phyloP scores from a whole-genome alignment of 176 grass and related monocot species.

The bread wheat (Triticum aestivum) region IWGSC_CS_RefSeq_v2.1 NC_057799.1:42038392-42038891 shows the following conservation, averaged over 20 bases:
- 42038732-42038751: neutral
- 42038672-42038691: neutral
- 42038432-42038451: conserved; percentile 49
- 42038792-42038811: neutral
- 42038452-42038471: conserved; percentile 67
- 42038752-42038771: neutral
- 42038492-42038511: neutral
- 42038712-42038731: neutral
- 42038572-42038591: conserved; percentile 26
- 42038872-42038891: neutral
- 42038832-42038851: neutral
- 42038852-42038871: neutral
- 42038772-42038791: neutral
- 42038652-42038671: conserved; percentile 17
- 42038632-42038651: neutral
- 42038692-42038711: neutral
- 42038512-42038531: neutral
- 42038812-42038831: neutral
- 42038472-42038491: conserved; percentile 47
- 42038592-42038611: conserved; percentile 18
- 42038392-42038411: neutral
- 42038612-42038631: no score
- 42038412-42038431: neutral
- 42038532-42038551: neutral
- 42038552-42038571: conserved; percentile 35